Conservation (phyloP, 2,329 filamentous ascomycete genomes). For the Penicillium sp. region DNA sequence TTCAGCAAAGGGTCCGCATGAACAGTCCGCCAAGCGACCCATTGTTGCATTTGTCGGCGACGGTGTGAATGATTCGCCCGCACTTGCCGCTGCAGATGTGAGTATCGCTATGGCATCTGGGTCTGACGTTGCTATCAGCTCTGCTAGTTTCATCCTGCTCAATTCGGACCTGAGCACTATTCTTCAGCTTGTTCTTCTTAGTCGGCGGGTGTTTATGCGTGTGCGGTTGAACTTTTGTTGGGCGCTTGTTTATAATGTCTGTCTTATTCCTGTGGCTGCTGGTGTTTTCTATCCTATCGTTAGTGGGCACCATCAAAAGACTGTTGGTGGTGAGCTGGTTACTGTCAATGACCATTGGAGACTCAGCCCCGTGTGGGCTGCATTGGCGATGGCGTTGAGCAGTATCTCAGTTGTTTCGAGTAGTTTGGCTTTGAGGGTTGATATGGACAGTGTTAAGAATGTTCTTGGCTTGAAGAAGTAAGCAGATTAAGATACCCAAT, state of each 20-base stretch:
- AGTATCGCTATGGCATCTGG: slow-evolving; percentile 80
- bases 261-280: slow-evolving; percentile 77
- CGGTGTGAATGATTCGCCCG: slow-evolving; percentile 82
- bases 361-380: slow-evolving; percentile 68
- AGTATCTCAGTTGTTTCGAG: slow-evolving; percentile 86
- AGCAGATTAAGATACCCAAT: neutral
- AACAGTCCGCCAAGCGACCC: slow-evolving; percentile 37
- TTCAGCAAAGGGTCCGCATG: slow-evolving; percentile 3
- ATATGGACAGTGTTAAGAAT: slow-evolving; percentile 25
- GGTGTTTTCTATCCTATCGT: slow-evolving; percentile 70
- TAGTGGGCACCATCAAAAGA: slow-evolving; percentile 38
- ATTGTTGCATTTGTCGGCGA: slow-evolving; percentile 83
- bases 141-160: slow-evolving; percentile 77
- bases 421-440: slow-evolving; percentile 68
- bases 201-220: slow-evolving; percentile 68
- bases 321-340: slow-evolving; percentile 32
- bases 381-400: slow-evolving; percentile 87
- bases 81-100: slow-evolving; percentile 75
- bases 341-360: slow-evolving; percentile 43
- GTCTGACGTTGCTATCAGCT: slow-evolving; percentile 78
- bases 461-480: slow-evolving; percentile 14
- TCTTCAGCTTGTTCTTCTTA: slow-evolving; percentile 71
- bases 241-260: slow-evolving; percentile 78
- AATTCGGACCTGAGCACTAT: slow-evolving; percentile 69
- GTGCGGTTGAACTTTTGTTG: slow-evolving; percentile 84